Base-by-base conservation (phyloP, 169 alveolate species). In the Plasmodium vinckei region DNA sequence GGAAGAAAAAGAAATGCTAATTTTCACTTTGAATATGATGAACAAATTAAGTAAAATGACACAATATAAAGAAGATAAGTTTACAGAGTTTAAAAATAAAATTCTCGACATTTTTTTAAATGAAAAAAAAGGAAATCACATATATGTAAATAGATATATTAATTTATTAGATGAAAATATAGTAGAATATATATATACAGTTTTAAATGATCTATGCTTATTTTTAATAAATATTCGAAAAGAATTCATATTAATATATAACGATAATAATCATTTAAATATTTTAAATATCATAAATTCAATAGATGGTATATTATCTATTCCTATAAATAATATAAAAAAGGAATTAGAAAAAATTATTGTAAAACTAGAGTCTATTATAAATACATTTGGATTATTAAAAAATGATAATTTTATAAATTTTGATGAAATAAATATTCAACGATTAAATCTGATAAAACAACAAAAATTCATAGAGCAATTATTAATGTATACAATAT, bases 91-190 rank as follows among this genome's bases (percentile, higher is more conserved):
- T 70, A 86, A 86, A 70, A 70, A 7, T 15, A 61, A 86, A 44
- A 86, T 86, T 10, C 51, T 44, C 0, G 69, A 86, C 5, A 33
- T 57, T 4, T 60, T 86, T 23, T 19, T 69, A 44, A 82, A 54
- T 25, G 60, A 72, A 69, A 86, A 64, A 61, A 49, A 61, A 39
- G 68, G 39, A 79, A 86, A 86, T 17, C 91, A 86, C 42, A 75
- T 54, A 53, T 86, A 86, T 23, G 49, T 86, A 86, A 86, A 86
- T 47, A 69, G 71, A 70, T 86, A 70, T 54, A 70, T 86, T 6
- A 57, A 51, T 44, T 53, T 86, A 12, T 63, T 70, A 13, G 91
- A 86, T 9, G 47, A 44, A 42, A 70, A 86, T 60, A 57, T 57
- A 21, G 47, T 59, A 63, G 75, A 86, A 5, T 68, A 25, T 19